Base-by-base conservation (phyloP, 1,139 yeast species). In the Pichia sp. region DNA sequence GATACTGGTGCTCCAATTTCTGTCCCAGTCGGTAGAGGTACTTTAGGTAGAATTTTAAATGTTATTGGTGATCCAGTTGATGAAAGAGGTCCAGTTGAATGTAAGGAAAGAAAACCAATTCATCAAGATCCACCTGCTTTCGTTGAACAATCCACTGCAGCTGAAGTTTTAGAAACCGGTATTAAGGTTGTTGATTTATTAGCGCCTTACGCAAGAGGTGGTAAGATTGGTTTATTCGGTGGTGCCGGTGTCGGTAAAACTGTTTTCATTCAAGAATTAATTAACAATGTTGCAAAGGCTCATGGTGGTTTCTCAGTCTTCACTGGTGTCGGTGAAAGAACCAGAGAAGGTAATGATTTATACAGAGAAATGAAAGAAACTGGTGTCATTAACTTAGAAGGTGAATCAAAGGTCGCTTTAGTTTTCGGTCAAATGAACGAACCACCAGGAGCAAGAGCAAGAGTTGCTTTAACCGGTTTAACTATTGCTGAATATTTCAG, bases 241-340 rank as follows among this genome's bases (percentile, higher is more conserved):
- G 98, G 98, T 90, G 98, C 98, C 75, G 98, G 98, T 90, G 98
- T 92, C 88, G 98, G 98, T 79, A 92, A 92, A 79, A 92, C 98
- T 74, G 98, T 92, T 60, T 92, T 92, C 77, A 92, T 92, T 77
- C 98, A 92, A 82, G 98, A 92, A 79, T 84, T 92, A 80, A 92
- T 92, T 76, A 90, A 92, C 89, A 92, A 92, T 83, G 92, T 92
- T 70, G 98, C 98, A 73, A 92, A 90, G 82, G 98, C 98, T 67
- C 98, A 92, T 74, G 98, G 98, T 88, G 98, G 98, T 85, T 92
- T 90, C 95, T 92, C 98, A 53, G 98, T 92, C 63, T 92, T 92
- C 85, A 86, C 97, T 68, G 98, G 98, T 88, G 98, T 92, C 76
- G 98, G 98, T 83, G 98, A 92, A 80, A 87, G 98, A 80, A 92